Evolutionary conservation across 257 asterid species (phyloP).

Genomic region (Echites panduratus): DNA sequence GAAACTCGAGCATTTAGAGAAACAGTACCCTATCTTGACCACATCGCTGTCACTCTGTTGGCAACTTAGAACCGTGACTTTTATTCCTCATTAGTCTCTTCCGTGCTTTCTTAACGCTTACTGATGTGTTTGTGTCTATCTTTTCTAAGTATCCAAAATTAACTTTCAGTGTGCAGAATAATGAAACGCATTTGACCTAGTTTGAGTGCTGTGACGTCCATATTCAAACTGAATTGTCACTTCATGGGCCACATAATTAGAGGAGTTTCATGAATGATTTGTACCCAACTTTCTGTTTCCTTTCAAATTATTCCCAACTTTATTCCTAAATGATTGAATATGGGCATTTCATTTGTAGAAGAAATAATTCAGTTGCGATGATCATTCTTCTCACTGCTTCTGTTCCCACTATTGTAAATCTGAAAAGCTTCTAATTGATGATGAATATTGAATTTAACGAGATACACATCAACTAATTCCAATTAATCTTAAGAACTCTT

Average conservation of each 20-base stretch:
- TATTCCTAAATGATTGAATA: background rate
- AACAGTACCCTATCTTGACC: constrained; percentile 8
- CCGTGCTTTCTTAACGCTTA: constrained; percentile 2
- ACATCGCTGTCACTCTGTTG: constrained; percentile 12
- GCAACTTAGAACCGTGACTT: background rate
- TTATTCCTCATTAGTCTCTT: background rate
- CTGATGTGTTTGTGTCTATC: background rate
- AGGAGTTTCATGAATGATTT: background rate
- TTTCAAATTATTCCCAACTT: background rate
- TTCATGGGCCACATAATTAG: background rate
- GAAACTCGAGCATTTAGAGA: background rate
- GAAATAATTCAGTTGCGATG: background rate
- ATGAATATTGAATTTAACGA: background rate
- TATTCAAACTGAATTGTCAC: constrained; percentile 3
- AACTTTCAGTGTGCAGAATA: background rate
- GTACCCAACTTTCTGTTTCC: background rate
- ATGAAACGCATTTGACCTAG: background rate
- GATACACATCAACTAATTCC: background rate
- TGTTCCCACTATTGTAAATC: background rate
- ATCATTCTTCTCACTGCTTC: background rate
- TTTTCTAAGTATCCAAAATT: background rate
- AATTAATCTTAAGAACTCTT: constrained; percentile 3
- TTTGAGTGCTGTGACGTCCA: background rate
- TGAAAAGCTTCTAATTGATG: background rate
- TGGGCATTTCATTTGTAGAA: background rate